Evolutionary conservation across 768 basidiomycete genomes (phyloP).

Genomic region (Trametes punicea): DNA sequence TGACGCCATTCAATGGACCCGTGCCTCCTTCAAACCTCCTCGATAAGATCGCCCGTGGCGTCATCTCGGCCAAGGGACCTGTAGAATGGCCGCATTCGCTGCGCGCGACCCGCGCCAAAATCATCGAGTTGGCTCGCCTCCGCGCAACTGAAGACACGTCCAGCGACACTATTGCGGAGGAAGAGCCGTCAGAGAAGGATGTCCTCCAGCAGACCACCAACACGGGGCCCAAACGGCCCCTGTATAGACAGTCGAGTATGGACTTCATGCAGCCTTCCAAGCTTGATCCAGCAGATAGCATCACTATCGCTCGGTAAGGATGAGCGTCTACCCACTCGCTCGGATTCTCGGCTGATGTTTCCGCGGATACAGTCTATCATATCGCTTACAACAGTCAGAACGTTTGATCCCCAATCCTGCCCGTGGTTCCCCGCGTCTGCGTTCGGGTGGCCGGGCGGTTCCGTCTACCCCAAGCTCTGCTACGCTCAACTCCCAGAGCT

Average conservation of each 20-base stretch:
- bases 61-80: slow-evolving; percentile 70
- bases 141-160: slow-evolving; percentile 51
- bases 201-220: slow-evolving; percentile 48
- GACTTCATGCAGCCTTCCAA: slow-evolving; percentile 66
- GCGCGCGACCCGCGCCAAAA: slow-evolving; percentile 77
- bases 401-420: slow-evolving; percentile 43
- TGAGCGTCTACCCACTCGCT: slow-evolving; percentile 6
- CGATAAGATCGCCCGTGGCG: slow-evolving; percentile 80
- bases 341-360: slow-evolving; percentile 19
- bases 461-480: slow-evolving; percentile 65
- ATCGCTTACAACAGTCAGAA: slow-evolving; percentile 63
- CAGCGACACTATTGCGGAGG: slow-evolving; percentile 42
- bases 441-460: slow-evolving; percentile 32
- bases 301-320: slow-evolving; percentile 61
- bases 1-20: slow-evolving; percentile 82
- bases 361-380: slow-evolving; percentile 50
- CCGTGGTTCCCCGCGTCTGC: slow-evolving; percentile 39
- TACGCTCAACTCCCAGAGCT: slow-evolving; percentile 47
- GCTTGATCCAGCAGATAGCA: slow-evolving; percentile 45
- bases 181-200: slow-evolving; percentile 44
- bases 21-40: slow-evolving; percentile 84
- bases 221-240: slow-evolving; percentile 49
- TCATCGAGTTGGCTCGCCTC: slow-evolving; percentile 71
- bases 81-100: slow-evolving; percentile 81
- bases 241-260: slow-evolving; percentile 85